Evolutionary conservation across 148 eudicot genomes (phyloP).

Genomic region (Dysphania ambrosioides): DNA sequence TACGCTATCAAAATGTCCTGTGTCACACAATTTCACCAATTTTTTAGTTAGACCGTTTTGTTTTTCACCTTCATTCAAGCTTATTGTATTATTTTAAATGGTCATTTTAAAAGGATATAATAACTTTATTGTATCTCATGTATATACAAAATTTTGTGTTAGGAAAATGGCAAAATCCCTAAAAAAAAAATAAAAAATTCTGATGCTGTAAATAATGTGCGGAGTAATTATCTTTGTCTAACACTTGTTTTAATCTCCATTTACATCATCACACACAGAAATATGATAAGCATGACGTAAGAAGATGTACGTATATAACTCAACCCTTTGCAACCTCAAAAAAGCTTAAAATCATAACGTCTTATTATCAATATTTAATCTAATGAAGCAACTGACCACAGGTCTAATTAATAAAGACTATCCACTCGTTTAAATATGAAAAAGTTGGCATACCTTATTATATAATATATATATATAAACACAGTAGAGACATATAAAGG

Average conservation of each 20-base stretch:
- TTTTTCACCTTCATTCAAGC: too few species aligned
- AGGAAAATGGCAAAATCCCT: neutral
- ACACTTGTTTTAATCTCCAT: neutral
- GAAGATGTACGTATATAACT: neutral
- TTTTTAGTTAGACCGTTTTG: too few species aligned
- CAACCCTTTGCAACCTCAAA: neutral
- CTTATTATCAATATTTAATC: neutral
- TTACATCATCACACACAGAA: constrained; percentile 3
- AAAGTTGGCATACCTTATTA: neutral
- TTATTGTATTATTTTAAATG: too few species aligned
- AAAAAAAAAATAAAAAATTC: neutral
- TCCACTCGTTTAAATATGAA: constrained; percentile 6
- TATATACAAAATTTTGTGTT: too few species aligned
- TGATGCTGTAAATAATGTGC: too few species aligned
- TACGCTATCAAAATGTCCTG: too few species aligned
- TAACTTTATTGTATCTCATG: too few species aligned
- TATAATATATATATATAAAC: too few species aligned
- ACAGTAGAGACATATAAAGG: neutral
- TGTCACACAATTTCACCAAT: too few species aligned
- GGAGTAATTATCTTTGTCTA: neutral
- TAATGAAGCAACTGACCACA: constrained; percentile 13
- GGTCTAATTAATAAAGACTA: neutral
- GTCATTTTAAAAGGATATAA: too few species aligned
- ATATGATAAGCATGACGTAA: constrained; percentile 31
- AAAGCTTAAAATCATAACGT: neutral